These are phyloP conservation scores for Populus alba DNA, from an alignment of 345 rosid genomes.

Conservation along the genomic window DNA sequence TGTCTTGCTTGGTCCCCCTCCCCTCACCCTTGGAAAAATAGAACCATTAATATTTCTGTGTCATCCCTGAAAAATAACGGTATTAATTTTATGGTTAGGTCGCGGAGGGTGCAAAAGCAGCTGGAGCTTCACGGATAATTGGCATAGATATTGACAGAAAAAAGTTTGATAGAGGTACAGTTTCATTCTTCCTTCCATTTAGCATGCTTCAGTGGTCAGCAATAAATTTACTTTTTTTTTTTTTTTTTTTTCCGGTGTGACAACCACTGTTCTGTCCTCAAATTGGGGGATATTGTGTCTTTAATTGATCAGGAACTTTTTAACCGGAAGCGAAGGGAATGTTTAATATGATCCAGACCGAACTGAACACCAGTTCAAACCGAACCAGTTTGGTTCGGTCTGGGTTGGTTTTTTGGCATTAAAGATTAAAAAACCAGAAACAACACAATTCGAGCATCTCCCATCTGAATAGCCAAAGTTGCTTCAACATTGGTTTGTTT, in stretches of 20 bases:
- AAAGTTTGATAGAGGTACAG: constrained; percentile 64
- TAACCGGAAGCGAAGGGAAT: neutral
- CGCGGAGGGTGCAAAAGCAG: constrained; percentile 98
- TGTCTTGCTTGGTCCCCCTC: neutral
- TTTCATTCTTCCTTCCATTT: neutral
- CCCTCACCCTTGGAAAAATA: neutral
- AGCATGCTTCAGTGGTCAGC: neutral
- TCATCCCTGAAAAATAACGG: neutral
- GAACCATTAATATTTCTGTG: neutral
- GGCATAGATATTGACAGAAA: constrained; percentile 88
- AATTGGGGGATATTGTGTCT: neutral
- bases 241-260: neutral
- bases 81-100: constrained; percentile 42
- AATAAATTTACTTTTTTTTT: neutral
- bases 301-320: neutral
- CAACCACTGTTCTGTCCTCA: neutral
- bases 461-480: constrained; percentile 82
- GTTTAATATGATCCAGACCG: no score
- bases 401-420: no score
- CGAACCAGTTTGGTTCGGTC: no score
- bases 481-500: constrained; percentile 71
- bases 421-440: no score
- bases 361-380: no score
- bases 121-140: constrained; percentile 93
- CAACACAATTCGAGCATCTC: constrained; percentile 59